Evolutionary conservation across 1,284 basidiomycete genomes (phyloP), one percentile per base, ranked within the genome.

Genomic region (Pseudozyma sp.): DNA sequence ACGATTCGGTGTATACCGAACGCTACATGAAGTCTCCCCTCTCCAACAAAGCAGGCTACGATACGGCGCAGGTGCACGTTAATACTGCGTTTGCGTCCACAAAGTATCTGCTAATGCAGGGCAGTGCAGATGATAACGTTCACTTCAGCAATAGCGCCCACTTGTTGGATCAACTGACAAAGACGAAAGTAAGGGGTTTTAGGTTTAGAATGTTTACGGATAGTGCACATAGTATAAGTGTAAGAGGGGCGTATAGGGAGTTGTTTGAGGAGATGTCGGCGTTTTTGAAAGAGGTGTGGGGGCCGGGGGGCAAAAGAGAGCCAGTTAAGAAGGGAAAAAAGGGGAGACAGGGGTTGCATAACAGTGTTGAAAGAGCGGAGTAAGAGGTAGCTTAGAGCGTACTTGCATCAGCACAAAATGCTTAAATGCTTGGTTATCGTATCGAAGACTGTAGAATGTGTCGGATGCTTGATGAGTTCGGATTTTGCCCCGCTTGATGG

Each of bases 131-230:
- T 59, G 81, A 83, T 59, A 83, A 83, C 49, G 81, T 83, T 14
- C 96, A 98, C 85, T 95, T 90, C 79, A 90, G 91, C 42, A 96
- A 98, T 86, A 91, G 92, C 61, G 95, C 94, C 5, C 92, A 93
- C 78, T 83, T 98, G 78, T 86, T 98, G 50, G 96, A 98, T 85
- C 93, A 95, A 89, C 89, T 99, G 74, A 97, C 94, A 0, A 87
- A 88, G 78, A 89, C 88, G 18, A 87, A 90, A 59, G 89, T 97
- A 39, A 88, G 92, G 70, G 89, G 89, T 43, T 98, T 92, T 87
- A 88, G 91, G 79, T 97, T 97, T 86, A 89, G 95, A 82, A 93
- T 97, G 92, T 99, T 98, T 86, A 94, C 94, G 31, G 96, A 99
- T 85, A 94, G 92, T n/a, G 65, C 61, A n/a, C 94, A 97, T 80